Percentiles rank a stretch among this genome's conserved stretches.
Conservation (phyloP, 306 rosid species). For the Carpinus viminea region DNA sequence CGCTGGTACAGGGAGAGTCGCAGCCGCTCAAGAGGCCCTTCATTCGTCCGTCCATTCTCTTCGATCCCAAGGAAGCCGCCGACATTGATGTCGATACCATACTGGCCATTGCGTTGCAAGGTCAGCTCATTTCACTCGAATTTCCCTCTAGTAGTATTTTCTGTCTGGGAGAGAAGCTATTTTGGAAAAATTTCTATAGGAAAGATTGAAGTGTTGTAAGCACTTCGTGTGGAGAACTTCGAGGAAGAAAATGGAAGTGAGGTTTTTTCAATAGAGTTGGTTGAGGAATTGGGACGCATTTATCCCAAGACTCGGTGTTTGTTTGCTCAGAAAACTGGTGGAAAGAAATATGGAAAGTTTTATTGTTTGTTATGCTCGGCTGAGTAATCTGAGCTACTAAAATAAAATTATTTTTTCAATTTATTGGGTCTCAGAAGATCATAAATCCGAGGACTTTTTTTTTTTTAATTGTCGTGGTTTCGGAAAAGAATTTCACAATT, state of each 20-base stretch:
- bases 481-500: background rate
- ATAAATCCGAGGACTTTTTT: background rate
- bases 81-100: constrained; percentile 65
- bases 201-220: background rate
- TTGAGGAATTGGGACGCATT: background rate
- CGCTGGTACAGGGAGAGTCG: constrained; percentile 46
- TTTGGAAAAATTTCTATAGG: background rate
- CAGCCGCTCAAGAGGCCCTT: constrained; percentile 66
- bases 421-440: background rate
- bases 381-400: background rate
- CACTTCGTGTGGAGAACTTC: background rate
- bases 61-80: constrained; percentile 80
- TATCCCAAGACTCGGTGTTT: background rate
- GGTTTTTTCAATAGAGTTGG: background rate
- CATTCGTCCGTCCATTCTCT: constrained; percentile 80
- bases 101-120: constrained; percentile 53
- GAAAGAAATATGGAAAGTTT: background rate
- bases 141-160: background rate
- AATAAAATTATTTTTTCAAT: background rate
- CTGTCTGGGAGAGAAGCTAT: background rate
- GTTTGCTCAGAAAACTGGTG: background rate
- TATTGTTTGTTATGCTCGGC: background rate
- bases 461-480: background rate
- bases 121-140: constrained; percentile 27
- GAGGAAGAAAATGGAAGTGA: background rate